Percentiles rank a stretch among this genome's conserved stretches.
Conservation (phyloP, 768 basidiomycete species). For the Gloeopeniophorella convolvens region DNA sequence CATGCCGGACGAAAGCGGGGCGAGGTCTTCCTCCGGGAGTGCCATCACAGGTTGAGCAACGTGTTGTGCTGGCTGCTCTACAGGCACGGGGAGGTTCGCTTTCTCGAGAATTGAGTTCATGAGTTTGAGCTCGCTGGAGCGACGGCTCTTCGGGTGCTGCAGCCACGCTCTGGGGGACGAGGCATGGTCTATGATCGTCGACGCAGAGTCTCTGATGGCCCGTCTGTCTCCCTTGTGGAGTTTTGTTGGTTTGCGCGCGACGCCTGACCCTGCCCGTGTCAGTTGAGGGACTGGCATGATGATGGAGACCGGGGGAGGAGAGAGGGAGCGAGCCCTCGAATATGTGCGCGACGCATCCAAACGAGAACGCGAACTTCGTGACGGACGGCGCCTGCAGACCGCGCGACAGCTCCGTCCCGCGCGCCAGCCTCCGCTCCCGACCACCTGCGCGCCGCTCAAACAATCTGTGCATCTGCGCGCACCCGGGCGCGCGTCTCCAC, state of each 20-base stretch:
- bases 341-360: conserved; percentile 9
- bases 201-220: background rate
- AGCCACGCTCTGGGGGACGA: background rate
- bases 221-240: background rate
- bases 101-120: conserved; percentile 11
- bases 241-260: too few relatives aligned
- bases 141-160: background rate
- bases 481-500: too few relatives aligned
- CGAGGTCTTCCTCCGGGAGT: background rate
- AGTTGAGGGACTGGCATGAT: background rate
- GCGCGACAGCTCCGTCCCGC: too few relatives aligned
- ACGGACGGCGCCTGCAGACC: too few relatives aligned
- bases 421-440: too few relatives aligned
- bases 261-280: background rate
- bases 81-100: background rate
- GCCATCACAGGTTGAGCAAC: background rate
- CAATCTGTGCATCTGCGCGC: too few relatives aligned
- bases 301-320: background rate
- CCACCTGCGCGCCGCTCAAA: too few relatives aligned
- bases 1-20: background rate
- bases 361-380: background rate
- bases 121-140: conserved; percentile 7
- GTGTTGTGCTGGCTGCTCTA: background rate
- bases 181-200: background rate
- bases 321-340: conserved; percentile 2